A percentile compares a stretch with the other conserved stretches of the same genome.
These are phyloP conservation scores for Epichloe amarillans DNA, from an alignment of 2,329 filamentous ascomycete species.

Conservation along the genomic window DNA sequence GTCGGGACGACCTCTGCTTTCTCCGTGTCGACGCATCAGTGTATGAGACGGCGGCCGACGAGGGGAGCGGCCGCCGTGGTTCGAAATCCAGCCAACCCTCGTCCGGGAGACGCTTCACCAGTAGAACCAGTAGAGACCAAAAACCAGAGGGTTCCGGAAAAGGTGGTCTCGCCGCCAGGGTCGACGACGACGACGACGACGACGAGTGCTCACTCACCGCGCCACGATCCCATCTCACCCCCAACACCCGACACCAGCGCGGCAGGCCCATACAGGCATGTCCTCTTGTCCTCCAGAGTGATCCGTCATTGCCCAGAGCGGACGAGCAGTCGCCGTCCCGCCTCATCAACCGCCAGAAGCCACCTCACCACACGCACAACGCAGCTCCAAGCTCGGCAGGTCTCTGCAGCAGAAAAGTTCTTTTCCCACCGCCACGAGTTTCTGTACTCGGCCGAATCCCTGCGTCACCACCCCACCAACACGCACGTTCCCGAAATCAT, in stretches of 20 bases:
- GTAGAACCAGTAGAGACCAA: too few relatives aligned
- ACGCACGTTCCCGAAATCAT: conserved; percentile 49
- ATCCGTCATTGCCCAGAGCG: conserved; percentile 7
- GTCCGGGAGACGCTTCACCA: neutral
- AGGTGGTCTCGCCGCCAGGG: too few relatives aligned
- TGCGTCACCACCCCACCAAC: conserved; percentile 37
- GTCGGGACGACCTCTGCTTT: neutral
- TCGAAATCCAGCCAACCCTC: too few relatives aligned
- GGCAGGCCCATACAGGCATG: conserved; percentile 3
- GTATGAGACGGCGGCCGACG: neutral
- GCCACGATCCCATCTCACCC: neutral
- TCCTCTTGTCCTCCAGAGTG: conserved; percentile 7
- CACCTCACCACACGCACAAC: conserved; percentile 4
- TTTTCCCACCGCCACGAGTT: conserved; percentile 22
- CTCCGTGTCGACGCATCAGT: conserved; percentile 4
- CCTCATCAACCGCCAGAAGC: neutral
- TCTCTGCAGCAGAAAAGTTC: conserved; percentile 18
- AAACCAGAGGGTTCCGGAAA: too few relatives aligned
- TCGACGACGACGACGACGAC: too few relatives aligned
- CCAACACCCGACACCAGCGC: neutral
- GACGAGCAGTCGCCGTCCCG: neutral
- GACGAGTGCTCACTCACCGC: neutral
- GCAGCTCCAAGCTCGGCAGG: conserved; percentile 12
- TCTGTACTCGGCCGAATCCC: conserved; percentile 36
- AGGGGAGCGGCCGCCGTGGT: neutral